A percentile compares a stretch with the other conserved stretches of the same genome.
Conservation (phyloP, 2,329 filamentous ascomycete genomes). For the Decorospora gaudefroyi region DNA sequence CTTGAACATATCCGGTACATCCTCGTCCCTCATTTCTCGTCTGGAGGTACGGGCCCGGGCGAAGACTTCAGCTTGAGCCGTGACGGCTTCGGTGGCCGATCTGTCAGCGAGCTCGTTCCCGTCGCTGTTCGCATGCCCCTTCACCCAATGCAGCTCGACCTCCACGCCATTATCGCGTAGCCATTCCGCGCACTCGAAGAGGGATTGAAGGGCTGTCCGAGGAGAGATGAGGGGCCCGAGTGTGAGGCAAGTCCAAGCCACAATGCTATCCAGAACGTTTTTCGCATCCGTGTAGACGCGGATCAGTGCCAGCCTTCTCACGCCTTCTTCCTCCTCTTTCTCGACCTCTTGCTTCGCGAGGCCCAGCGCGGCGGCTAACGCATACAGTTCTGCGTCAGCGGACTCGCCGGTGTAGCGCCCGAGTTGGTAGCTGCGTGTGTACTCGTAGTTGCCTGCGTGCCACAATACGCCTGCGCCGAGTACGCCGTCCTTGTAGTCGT, state of each 20-base stretch:
- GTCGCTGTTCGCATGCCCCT: constrained; percentile 9
- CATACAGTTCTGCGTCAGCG: background rate
- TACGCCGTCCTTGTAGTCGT: background rate
- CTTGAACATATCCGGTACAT: background rate
- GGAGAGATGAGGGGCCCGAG: background rate
- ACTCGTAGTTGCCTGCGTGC: too few relatives aligned
- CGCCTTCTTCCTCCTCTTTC: background rate
- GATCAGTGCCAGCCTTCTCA: too few relatives aligned
- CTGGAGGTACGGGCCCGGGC: background rate
- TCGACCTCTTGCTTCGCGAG: background rate
- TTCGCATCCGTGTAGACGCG: background rate
- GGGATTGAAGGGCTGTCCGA: background rate
- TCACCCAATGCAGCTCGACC: constrained; percentile 20
- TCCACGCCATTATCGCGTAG: background rate
- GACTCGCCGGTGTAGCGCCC: background rate
- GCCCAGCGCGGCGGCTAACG: background rate
- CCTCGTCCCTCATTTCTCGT: background rate
- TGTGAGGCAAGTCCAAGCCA: background rate
- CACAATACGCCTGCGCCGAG: background rate
- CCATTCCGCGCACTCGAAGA: constrained; percentile 9
- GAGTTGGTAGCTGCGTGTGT: too few relatives aligned
- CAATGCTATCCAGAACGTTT: background rate
- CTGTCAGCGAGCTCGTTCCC: constrained; percentile 13
- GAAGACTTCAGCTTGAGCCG: background rate
- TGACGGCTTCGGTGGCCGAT: background rate